Evolutionary conservation across 140 eudicot species (phyloP), one percentile per base, ranked within the genome.

Genomic region (Flaveria floridana): DNA sequence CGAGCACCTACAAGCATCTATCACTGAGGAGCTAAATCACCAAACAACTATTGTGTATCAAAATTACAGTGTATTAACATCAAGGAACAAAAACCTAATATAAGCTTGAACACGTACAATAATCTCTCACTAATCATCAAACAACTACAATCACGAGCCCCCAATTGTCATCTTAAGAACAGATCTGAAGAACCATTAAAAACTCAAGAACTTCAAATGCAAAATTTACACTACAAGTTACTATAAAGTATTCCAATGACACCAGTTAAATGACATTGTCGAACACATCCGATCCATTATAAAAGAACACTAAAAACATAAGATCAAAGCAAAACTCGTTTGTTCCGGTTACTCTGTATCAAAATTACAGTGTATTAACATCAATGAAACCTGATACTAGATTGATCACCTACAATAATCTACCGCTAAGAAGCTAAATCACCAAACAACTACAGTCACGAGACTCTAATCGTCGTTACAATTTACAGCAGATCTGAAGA

Each of bases 401-500:
- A 34, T 34, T 1, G 8, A 34, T 4, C 41, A 34, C 41, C 41
- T 0, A 34, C 41, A 6, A 47, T 26, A 20, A 44, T 52, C 7
- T 4, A 68, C 41, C 48, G 23, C 8, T 6, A 77, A 62, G 9
- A 14, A 64, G 6, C 65, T 75, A 12, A 64, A 62, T 0, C 13
- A 62, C 61, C 62, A 44, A 47, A 39, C 7, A 23, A 42, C 30
- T 44, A 77, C 44, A 68, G 0, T 75, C 30, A 11, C 71, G 72
- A 48, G 18, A 42, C 13, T 2, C 18, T 1, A 57, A 51, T 16
- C 41, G 19, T 63, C 75, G 26, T 15, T 14, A 25, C 55, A 50
- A 41, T 21, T 23, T 23, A 23, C 0, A 41, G 44, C 70, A 68
- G 75, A 79, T 73, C 79, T 72, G 50, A 18, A 51, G 6, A 50